Conservation (phyloP, 139 green algal genomes). For the Tetradesmus lagerheimii region DNA sequence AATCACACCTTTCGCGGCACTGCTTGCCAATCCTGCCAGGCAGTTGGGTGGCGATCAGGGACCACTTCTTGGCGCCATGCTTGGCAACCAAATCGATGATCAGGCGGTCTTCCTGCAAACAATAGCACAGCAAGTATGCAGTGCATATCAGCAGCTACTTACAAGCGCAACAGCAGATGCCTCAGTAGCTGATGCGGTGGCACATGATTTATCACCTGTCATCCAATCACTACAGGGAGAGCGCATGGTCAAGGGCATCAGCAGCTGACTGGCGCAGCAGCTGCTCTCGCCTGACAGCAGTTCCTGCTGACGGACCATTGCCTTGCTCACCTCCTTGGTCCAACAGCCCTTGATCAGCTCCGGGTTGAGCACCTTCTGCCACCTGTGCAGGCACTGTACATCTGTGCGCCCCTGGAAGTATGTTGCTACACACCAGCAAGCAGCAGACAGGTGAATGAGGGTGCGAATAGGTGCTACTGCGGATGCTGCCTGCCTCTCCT, state of each 20-base stretch:
- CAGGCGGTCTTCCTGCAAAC: slow-evolving; percentile 80
- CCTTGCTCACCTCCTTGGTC: slow-evolving; percentile 56
- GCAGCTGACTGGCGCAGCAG: no score
- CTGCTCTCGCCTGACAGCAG: no score
- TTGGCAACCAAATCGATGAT: slow-evolving; percentile 70
- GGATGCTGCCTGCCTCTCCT: background rate
- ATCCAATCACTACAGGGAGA: no score
- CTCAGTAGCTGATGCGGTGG: background rate
- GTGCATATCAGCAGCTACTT: background rate
- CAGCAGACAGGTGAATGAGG: background rate
- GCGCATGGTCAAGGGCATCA: no score
- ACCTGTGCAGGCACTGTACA: slow-evolving; percentile 92
- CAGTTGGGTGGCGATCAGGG: slow-evolving; percentile 65
- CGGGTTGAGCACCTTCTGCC: slow-evolving; percentile 93
- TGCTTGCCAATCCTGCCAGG: slow-evolving; percentile 76
- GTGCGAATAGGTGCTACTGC: background rate
- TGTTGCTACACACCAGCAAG: slow-evolving; percentile 61
- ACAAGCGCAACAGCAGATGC: background rate
- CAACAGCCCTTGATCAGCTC: slow-evolving; percentile 88
- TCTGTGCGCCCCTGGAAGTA: slow-evolving; percentile 83
- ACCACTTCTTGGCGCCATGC: slow-evolving; percentile 81
- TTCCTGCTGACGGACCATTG: background rate
- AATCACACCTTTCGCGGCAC: slow-evolving; percentile 68
- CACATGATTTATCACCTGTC: no score
- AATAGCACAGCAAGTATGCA: background rate